Evolutionary conservation across 2,329 filamentous ascomycete species (phyloP), one percentile per base, ranked within the genome.

Genomic region (Parastagonospora avenae): DNA sequence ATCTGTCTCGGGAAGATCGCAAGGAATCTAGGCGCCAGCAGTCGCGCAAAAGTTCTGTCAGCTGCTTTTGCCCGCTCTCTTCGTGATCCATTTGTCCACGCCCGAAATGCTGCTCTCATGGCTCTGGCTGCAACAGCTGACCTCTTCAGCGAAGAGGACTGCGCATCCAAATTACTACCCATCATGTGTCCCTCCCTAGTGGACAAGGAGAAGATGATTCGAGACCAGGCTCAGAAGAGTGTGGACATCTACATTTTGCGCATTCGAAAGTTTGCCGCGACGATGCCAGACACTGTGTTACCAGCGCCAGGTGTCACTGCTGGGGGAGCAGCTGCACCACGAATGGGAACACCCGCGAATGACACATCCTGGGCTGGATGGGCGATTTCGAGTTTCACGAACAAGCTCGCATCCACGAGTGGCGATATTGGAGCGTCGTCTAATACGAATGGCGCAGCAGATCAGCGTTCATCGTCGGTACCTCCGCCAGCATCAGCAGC

Each of bases 381-480:
- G 94, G 94, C 94, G 1, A 97, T 99, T 47, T 97, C 94, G 0
- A 97, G 92, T 1, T 99, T 99, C 70, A 97, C 94, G 2, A 97
- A 97, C 75, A 97, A 96, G 66, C 73, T 97, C 10, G 87, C 91
- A 1, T 77, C 89, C 0, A 92, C 91, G 0, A 89, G 89, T 8
- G 94, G 94, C 14, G 89, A 97, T 50, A 99, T 99, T 57, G 82
- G 93, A 67, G 77, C 85, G 10, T 76, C 41, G 10, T 52, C 60
- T 7, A 27, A 45, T 1, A 41, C 59, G 8, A 74, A 70, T 28
- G 66, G 63, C 53, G 77, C 75, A 2, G 78, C 77, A 10, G 74
- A 81, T 15, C 66, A 66, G 41, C 74, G 80, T 19, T 74, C 81
- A 30, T 76, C 78, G 8, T 82, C 80, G 15, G 75, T 81, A 5